Conservation (phyloP, 495 filamentous ascomycete species). For the Penicillium canariense region DNA sequence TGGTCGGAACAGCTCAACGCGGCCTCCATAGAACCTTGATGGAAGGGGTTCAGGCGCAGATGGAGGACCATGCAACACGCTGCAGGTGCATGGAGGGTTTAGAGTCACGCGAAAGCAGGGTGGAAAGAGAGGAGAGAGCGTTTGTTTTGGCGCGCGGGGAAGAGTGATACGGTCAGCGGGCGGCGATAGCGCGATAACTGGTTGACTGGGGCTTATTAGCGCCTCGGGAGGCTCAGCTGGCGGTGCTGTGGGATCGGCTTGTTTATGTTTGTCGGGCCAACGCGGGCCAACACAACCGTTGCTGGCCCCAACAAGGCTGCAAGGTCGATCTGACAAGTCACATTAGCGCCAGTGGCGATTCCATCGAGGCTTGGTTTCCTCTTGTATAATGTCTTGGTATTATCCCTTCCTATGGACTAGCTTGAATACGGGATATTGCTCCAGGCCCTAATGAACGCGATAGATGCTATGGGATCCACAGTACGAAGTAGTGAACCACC, state of each 20-base stretch:
- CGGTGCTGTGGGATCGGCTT: conserved; percentile 6
- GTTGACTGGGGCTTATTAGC: conserved; percentile 26
- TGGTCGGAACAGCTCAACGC: conserved; percentile 15
- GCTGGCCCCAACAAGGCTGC: conserved; percentile 19
- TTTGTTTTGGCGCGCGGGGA: conserved; percentile 29
- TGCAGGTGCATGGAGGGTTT: conserved; percentile 6
- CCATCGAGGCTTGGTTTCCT: not conserved
- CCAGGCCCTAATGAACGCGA: too few species aligned
- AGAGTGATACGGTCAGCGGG: conserved; percentile 5
- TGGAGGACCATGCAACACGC: conserved; percentile 2
- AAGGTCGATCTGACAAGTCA: conserved; percentile 23
- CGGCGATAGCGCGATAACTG: conserved; percentile 32
- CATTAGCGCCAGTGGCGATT: not conserved
- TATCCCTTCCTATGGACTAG: too few species aligned
- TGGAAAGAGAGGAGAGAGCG: conserved; percentile 9
- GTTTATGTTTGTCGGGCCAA: conserved; percentile 28
- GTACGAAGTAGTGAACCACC: too few species aligned
- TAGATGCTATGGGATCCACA: too few species aligned
- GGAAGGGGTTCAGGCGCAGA: not conserved
- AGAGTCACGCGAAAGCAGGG: conserved; percentile 3
- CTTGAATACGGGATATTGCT: too few species aligned
- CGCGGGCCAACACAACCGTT: conserved; percentile 20
- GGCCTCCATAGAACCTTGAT: conserved; percentile 23
- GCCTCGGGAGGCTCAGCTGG: conserved; percentile 11
- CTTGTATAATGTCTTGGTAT: not conserved